Evolutionary conservation across 371 early-diverging fungal genomes (phyloP), one percentile per base, ranked within the genome.

Genomic region (Mucor lusitanicus): DNA sequence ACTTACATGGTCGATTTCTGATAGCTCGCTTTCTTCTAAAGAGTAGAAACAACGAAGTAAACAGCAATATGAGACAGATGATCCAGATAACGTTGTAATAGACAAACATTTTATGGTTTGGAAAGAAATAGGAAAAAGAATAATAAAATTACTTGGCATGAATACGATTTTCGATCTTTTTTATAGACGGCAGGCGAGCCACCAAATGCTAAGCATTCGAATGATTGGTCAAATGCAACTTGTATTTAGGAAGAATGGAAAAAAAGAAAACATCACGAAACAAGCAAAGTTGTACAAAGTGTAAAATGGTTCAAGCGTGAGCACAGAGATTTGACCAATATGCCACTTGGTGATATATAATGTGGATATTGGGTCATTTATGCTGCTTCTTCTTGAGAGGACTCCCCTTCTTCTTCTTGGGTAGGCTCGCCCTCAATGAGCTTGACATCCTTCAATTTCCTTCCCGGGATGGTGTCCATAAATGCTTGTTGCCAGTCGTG

Each of bases 401-500:
- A 5, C 9, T 46, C 19, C 21, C 6, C 4, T 13, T 5, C 19
- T n/a, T 42, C 44, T 42, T 42, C 44, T 13, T 15, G 44, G 1
- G 44, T 4, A 15, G 44, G 17, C 7, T 46, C 8, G 6, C 21
- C 21, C 21, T 46, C 21, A 21, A 46, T n/a, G 21, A 54, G 54
- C n/a, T 56, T 48, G 15, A 58, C 60, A 58, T 69, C 72, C 27
- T 68, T 68, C n/a, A 65, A 48, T 71, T 93, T 96, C 35, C 95
- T 85, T 54, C 84, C 83, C 23, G 96, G 97, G 25, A 96, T 90
- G 13, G 90, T 90, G 17, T 88, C 84, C 63, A 90, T 23, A 66
- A 96, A 91, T 3, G 95, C 90, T 21, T 81, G 71, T 63, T 88
- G 76, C 93, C 93, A 93, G 70, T 88, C 86, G 3, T 73, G 70